A percentile compares a stretch with the other conserved stretches of the same genome.
Conservation (phyloP, 495 filamentous ascomycete genomes). For the Penicillium canariense region DNA sequence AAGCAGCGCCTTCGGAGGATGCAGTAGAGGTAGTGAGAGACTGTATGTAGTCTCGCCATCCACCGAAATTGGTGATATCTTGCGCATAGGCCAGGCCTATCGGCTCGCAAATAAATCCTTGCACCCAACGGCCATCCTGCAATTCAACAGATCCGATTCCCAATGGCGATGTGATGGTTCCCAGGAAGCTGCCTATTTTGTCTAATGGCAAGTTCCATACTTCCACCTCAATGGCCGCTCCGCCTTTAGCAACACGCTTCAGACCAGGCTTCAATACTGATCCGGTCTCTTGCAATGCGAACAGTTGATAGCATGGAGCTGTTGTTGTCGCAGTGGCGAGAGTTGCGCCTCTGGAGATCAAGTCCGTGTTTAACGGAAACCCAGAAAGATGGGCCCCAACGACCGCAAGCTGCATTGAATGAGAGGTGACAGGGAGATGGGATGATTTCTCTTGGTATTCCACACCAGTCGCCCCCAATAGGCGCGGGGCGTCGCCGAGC, state of each 20-base stretch:
- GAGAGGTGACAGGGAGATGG: not conserved
- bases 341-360: slow-evolving; percentile 30
- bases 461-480: not conserved
- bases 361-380: slow-evolving; percentile 21
- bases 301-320: not conserved
- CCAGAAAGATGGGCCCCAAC: slow-evolving; percentile 25
- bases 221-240: not conserved
- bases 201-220: not conserved
- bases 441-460: not conserved
- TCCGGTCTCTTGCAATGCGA: not conserved
- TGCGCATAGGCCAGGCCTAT: too few relatives aligned
- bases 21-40: too few relatives aligned
- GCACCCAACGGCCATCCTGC: not conserved
- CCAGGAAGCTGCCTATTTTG: not conserved
- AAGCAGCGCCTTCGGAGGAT: not conserved
- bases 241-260: not conserved
- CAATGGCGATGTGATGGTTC: not conserved
- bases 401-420: slow-evolving; percentile 9
- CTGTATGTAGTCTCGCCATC: too few relatives aligned
- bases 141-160: not conserved
- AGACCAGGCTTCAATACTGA: not conserved
- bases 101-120: too few relatives aligned
- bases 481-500: not conserved
- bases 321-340: slow-evolving; percentile 12
- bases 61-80: too few relatives aligned